These are phyloP conservation scores for Populus tomentosa DNA, from an alignment of 441 rosid genomes.

Conservation along the genomic window DNA sequence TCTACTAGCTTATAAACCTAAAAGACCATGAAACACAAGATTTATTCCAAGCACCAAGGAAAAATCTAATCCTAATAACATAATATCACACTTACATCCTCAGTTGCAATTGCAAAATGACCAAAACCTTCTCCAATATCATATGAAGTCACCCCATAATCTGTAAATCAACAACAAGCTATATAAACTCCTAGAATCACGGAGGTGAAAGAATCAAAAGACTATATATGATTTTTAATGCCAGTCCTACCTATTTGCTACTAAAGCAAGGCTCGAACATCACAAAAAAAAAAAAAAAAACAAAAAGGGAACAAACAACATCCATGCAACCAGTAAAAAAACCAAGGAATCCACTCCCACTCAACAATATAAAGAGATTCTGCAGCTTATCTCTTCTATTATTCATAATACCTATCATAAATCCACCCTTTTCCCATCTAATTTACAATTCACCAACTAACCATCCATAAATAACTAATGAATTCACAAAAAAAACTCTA, in stretches of 20 bases:
- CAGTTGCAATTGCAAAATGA: slow-evolving; percentile 87
- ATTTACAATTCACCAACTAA: neutral
- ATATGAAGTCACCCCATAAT: slow-evolving; percentile 81
- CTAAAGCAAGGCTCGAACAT: neutral
- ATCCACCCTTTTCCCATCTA: neutral
- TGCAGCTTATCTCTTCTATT: neutral
- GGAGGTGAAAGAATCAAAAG: neutral
- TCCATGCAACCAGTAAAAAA: neutral
- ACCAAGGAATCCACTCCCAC: neutral
- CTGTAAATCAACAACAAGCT: slow-evolving; percentile 34
- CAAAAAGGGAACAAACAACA: neutral
- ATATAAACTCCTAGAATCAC: neutral
- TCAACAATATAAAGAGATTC: neutral
- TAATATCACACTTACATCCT: slow-evolving; percentile 53
- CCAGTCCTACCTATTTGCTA: neutral
- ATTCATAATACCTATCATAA: neutral
- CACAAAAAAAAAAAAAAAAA: neutral
- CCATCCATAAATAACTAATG: neutral
- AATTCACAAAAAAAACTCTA: neutral
- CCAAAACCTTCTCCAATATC: slow-evolving; percentile 97
- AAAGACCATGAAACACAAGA: slow-evolving; percentile 1
- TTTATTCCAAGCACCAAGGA: slow-evolving; percentile 8
- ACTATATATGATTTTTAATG: neutral
- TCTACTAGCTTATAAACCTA: slow-evolving; percentile 88
- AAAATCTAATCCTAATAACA: neutral